phyloP scores from a whole-genome alignment of 768 basidiomycete species.

The Pleurotus ostreatus region DNA sequence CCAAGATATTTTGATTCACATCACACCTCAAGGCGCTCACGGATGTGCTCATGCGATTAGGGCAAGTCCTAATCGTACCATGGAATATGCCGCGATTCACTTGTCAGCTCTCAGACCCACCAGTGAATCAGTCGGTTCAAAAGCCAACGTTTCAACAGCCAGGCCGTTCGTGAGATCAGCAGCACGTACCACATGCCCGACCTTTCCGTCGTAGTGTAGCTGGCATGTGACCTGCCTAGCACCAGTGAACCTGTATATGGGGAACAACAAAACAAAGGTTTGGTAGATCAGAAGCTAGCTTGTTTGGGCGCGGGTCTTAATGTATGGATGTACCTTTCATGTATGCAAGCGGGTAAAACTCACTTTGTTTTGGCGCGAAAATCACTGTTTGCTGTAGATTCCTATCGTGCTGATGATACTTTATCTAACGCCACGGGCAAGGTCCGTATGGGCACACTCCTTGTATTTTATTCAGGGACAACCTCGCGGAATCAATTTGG shows the following conservation, averaged over 20 bases:
- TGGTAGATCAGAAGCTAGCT: slow-evolving; percentile 3
- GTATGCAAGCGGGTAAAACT: not conserved
- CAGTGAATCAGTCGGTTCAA: slow-evolving; percentile 27
- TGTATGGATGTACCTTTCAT: not conserved
- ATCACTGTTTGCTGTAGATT: not conserved
- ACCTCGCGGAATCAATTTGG: slow-evolving; percentile 3
- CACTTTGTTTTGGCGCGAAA: slow-evolving; percentile 1
- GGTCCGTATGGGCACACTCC: slow-evolving; percentile 5
- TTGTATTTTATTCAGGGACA: slow-evolving; percentile 2
- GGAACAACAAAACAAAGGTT: slow-evolving; percentile 3
- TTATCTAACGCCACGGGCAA: slow-evolving; percentile 8
- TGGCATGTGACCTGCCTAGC: slow-evolving; percentile 3
- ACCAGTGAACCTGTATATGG: slow-evolving; percentile 2
- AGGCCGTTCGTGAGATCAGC: slow-evolving; percentile 24
- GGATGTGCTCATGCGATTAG: slow-evolving; percentile 21
- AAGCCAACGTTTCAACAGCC: slow-evolving; percentile 12
- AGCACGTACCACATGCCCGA: slow-evolving; percentile 27
- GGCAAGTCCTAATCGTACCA: slow-evolving; percentile 17
- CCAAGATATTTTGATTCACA: slow-evolving; percentile 9
- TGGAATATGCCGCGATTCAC: slow-evolving; percentile 24
- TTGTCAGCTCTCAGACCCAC: slow-evolving; percentile 18
- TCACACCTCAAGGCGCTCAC: slow-evolving; percentile 12
- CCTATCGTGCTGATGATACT: slow-evolving; percentile 2
- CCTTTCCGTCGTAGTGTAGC: slow-evolving; percentile 13
- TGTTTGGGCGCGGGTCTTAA: slow-evolving; percentile 5